phyloP scores from a whole-genome alignment of 148 eudicot species.

The Chenopodium berlandieri region DNA sequence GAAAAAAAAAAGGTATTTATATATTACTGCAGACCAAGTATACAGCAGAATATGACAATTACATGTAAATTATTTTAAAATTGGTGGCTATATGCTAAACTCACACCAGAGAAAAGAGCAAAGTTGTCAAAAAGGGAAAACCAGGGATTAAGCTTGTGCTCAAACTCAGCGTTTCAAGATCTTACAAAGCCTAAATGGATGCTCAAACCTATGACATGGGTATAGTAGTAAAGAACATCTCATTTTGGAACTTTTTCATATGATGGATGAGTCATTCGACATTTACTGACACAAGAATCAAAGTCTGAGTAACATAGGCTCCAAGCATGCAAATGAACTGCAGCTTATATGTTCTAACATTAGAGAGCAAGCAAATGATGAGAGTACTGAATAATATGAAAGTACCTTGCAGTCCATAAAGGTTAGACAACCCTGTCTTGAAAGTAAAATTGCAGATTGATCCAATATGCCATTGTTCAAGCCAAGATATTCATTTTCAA shows the following conservation, averaged over 20 bases:
- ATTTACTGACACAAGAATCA: not conserved
- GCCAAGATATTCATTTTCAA: slow-evolving; percentile 91
- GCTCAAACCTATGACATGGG: not conserved
- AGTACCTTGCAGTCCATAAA: slow-evolving; percentile 97
- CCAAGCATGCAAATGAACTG: not conserved
- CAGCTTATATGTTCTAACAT: not conserved
- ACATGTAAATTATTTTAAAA: not conserved
- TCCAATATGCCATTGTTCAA: slow-evolving; percentile 95
- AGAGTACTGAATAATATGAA: not conserved
- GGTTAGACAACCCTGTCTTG: slow-evolving; percentile 82
- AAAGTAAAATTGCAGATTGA: slow-evolving; percentile 92
- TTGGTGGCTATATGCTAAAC: not conserved
- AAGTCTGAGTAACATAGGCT: not conserved
- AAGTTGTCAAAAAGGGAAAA: not conserved
- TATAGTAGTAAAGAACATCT: no score
- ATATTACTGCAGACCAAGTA: not conserved
- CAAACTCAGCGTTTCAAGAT: not conserved
- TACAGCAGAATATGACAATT: not conserved
- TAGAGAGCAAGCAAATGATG: not conserved
- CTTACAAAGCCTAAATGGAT: no score
- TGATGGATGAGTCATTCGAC: not conserved
- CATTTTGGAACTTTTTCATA: not conserved
- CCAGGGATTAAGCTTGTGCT: not conserved
- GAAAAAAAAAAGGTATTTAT: no score
- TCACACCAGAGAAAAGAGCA: not conserved